phyloP scores from a whole-genome alignment of 73 alveolate species.

The Tetrahymena borealis region DNA sequence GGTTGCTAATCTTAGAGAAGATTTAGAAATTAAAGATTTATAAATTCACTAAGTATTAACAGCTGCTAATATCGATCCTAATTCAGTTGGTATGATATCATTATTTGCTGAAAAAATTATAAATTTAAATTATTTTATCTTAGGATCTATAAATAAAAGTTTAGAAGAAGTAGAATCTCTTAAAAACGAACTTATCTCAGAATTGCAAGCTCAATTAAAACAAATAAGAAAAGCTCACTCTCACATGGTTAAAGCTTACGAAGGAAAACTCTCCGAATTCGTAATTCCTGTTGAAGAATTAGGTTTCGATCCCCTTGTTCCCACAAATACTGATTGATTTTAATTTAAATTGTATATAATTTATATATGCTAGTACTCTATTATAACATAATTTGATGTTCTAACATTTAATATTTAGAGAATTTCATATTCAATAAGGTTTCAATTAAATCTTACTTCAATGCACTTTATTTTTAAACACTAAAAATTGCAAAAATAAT shows the following conservation, averaged over 20 bases:
- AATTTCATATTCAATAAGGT: no score
- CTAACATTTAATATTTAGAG: no score
- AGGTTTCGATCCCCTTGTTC: slow-evolving; percentile 98
- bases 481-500: no score
- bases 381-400: no score
- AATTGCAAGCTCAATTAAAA: slow-evolving; percentile 88
- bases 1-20: slow-evolving; percentile 83
- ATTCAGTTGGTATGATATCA: slow-evolving; percentile 26
- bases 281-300: slow-evolving; percentile 99
- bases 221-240: slow-evolving; percentile 97
- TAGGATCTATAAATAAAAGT: slow-evolving; percentile 76
- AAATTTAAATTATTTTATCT: neutral
- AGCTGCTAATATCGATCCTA: slow-evolving; percentile 89
- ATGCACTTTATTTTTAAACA: no score
- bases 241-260: slow-evolving; percentile 98
- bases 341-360: neutral
- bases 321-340: slow-evolving; percentile 73
- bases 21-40: slow-evolving; percentile 91
- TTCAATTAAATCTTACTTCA: no score
- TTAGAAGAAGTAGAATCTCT: slow-evolving; percentile 93
- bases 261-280: slow-evolving; percentile 96
- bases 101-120: neutral
- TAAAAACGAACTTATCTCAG: slow-evolving; percentile 90
- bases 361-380: neutral
- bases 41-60: slow-evolving; percentile 84